Conservation (phyloP, 2,329 filamentous ascomycete genomes). For the Nothophaeocryptopus gaeumannii region DNA sequence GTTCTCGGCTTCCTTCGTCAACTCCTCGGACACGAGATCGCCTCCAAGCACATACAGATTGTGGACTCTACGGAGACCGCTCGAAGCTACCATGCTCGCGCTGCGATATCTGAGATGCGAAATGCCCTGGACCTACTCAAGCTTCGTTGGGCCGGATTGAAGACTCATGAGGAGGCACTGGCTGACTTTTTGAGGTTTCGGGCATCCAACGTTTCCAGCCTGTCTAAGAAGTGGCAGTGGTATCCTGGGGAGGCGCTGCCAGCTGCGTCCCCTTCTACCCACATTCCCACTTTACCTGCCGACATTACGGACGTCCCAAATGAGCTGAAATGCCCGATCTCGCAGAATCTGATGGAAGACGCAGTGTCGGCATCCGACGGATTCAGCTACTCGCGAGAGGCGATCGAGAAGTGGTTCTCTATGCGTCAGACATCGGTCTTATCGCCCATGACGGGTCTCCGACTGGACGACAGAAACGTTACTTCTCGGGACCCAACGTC, state of each 20-base stretch:
- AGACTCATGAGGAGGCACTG: constrained; percentile 27
- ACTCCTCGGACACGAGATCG: constrained; percentile 13
- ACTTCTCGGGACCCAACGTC: constrained; percentile 24
- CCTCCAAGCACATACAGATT: constrained; percentile 14
- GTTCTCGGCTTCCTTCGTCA: constrained; percentile 24
- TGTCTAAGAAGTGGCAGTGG: constrained; percentile 28
- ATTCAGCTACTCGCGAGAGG: constrained; percentile 36
- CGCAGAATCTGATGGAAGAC: constrained; percentile 34
- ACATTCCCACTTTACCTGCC: constrained; percentile 19
- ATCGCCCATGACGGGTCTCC: constrained; percentile 36
- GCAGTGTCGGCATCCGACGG: constrained; percentile 36
- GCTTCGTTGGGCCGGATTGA: constrained; percentile 16
- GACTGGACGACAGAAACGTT: constrained; percentile 24
- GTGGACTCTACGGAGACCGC: constrained; percentile 3
- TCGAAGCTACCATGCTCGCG: constrained; percentile 1
- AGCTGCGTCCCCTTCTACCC: neutral
- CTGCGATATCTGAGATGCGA: neutral
- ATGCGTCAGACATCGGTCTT: constrained; percentile 22
- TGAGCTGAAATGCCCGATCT: constrained; percentile 35
- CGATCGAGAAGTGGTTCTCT: constrained; percentile 37
- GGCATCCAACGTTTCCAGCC: constrained; percentile 15
- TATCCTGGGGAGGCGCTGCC: constrained; percentile 27
- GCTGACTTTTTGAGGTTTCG: constrained; percentile 30
- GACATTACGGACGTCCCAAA: constrained; percentile 24
- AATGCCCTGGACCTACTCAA: constrained; percentile 9